These are phyloP conservation scores for Berkeleyomyces rouxiae DNA, from an alignment of 2,329 filamentous ascomycete genomes.

Conservation along the genomic window DNA sequence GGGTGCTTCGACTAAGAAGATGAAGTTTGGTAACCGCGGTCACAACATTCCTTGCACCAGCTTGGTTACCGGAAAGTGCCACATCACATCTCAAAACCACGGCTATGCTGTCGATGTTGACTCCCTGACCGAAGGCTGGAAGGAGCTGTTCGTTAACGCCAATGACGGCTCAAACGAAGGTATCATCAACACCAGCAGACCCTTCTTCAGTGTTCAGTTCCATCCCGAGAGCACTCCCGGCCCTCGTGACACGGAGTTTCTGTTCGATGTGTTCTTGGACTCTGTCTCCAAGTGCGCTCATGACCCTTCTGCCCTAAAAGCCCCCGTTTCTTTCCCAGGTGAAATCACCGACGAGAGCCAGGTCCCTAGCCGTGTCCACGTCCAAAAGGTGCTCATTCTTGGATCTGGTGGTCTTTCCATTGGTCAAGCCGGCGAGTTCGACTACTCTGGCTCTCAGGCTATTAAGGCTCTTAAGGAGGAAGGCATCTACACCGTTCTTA, in stretches of 20 bases:
- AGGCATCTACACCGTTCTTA: constrained; percentile 92
- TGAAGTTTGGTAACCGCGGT: constrained; percentile 98
- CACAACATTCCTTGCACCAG: constrained; percentile 98
- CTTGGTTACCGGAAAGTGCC: constrained; percentile 86
- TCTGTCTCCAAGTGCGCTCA: constrained; percentile 58
- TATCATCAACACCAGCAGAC: constrained; percentile 70
- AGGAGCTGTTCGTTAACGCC: constrained; percentile 91
- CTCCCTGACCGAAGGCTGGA: constrained; percentile 64
- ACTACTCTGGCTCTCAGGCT: constrained; percentile 94
- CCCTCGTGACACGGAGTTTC: constrained; percentile 84
- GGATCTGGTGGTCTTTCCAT: constrained; percentile 93
- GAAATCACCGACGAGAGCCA: constrained; percentile 56
- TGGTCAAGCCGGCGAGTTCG: constrained; percentile 94
- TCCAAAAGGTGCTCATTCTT: constrained; percentile 89
- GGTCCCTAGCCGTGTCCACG: constrained; percentile 41
- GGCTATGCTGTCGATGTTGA: constrained; percentile 80
- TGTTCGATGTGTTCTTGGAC: constrained; percentile 92
- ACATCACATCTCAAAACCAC: constrained; percentile 98
- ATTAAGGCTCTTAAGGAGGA: constrained; percentile 98
- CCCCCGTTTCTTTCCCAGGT: constrained; percentile 74
- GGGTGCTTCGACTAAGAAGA: constrained; percentile 74
- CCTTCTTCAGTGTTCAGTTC: constrained; percentile 99
- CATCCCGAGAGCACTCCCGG: constrained; percentile 95
- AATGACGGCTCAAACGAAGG: constrained; percentile 98
- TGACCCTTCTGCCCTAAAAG: constrained; percentile 47